Evolutionary conservation across 2,329 filamentous ascomycete species (phyloP).

Genomic region (Nigrospora sphaerica): DNA sequence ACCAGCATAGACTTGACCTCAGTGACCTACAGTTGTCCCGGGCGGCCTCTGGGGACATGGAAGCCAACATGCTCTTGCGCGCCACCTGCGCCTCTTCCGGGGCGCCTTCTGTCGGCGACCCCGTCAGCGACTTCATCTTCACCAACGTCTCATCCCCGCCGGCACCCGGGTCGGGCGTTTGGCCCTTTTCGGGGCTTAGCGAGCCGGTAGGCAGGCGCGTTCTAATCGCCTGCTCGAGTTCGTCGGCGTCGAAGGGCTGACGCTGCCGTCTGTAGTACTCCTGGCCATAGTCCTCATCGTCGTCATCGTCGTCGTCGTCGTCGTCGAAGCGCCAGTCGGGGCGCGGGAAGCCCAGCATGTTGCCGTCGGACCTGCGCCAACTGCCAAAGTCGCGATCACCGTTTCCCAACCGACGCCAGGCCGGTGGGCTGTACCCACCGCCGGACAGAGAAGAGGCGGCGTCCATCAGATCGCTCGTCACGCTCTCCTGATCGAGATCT

Average conservation of each 20-base stretch:
- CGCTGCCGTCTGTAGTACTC: conserved; percentile 6
- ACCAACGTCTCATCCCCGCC: conserved; percentile 29
- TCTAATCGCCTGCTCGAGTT: conserved; percentile 44
- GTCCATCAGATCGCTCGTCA: conserved; percentile 14
- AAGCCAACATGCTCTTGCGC: conserved; percentile 19
- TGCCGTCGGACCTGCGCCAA: conserved; percentile 48
- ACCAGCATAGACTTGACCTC: background rate
- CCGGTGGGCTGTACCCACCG: conserved; percentile 54
- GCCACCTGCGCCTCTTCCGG: conserved; percentile 10
- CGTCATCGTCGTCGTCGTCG: conserved; percentile 13
- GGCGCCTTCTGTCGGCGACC: conserved; percentile 14
- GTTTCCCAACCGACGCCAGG: conserved; percentile 55
- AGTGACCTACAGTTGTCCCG: conserved; percentile 43
- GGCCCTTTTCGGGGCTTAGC: conserved; percentile 46
- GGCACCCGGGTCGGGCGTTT: conserved; percentile 35
- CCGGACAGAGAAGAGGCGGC: conserved; percentile 31
- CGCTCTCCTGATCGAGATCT: conserved; percentile 30
- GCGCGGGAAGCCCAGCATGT: conserved; percentile 39
- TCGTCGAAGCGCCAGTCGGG: conserved; percentile 11
- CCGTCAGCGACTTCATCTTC: conserved; percentile 24
- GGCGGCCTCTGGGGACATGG: conserved; percentile 20
- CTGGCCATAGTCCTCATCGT: conserved; percentile 14
- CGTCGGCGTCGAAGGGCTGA: conserved; percentile 20
- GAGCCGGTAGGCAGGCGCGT: conserved; percentile 50
- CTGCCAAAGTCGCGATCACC: conserved; percentile 51